These are phyloP conservation scores for Pseudocercospora macadamiae DNA, from an alignment of 2,329 filamentous ascomycete species.

Conservation along the genomic window DNA sequence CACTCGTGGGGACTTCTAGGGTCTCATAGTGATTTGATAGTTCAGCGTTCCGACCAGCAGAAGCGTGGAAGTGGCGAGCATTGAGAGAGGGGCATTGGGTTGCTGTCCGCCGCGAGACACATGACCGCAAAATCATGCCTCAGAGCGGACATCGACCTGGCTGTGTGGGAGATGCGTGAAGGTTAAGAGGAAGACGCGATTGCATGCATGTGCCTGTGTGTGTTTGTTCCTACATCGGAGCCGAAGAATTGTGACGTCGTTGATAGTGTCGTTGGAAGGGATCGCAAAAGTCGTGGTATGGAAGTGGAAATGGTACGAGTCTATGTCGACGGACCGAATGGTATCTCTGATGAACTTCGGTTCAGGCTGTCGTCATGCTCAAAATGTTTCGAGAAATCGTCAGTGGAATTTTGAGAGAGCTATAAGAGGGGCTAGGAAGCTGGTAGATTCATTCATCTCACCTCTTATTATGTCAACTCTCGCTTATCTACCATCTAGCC, in stretches of 20 bases:
- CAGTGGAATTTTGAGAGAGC: too few species aligned
- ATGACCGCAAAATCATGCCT: slow-evolving; percentile 38
- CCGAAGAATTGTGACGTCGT: background rate
- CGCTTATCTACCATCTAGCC: too few species aligned
- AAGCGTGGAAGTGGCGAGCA: slow-evolving; percentile 29
- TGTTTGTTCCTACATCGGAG: background rate
- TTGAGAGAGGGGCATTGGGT: slow-evolving; percentile 16
- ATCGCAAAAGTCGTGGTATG: background rate
- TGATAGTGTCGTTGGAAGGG: background rate
- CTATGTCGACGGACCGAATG: too few species aligned
- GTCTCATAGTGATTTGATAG: slow-evolving; percentile 76
- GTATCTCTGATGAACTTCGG: too few species aligned
- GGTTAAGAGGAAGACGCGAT: background rate
- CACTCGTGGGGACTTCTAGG: slow-evolving; percentile 70
- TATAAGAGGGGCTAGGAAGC: too few species aligned
- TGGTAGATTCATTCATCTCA: too few species aligned
- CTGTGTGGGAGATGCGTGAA: background rate
- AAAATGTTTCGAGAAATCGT: too few species aligned
- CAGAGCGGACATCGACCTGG: slow-evolving; percentile 27
- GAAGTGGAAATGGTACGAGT: background rate
- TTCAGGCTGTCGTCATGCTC: too few species aligned
- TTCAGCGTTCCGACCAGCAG: slow-evolving; percentile 23
- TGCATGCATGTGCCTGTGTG: background rate
- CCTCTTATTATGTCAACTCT: too few species aligned
- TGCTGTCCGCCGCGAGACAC: slow-evolving; percentile 33